Conservation (phyloP, 2,329 filamentous ascomycete species). For the Bisporella sp. region DNA sequence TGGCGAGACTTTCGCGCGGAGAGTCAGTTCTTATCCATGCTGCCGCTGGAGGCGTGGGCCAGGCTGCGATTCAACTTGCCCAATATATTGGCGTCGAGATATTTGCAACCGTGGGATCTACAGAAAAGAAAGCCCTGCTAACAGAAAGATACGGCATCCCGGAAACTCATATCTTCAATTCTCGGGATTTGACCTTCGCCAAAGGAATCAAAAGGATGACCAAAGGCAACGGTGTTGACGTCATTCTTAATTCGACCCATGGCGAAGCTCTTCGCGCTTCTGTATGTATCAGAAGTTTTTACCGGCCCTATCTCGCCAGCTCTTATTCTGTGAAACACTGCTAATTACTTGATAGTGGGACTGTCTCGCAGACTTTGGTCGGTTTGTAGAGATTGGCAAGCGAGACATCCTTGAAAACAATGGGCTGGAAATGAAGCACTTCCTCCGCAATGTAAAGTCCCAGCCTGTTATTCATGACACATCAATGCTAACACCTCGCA, state of each 20-base stretch:
- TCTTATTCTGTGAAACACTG: too few species aligned
- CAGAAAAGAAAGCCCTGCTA: constrained; percentile 25
- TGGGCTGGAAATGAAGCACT: constrained; percentile 10
- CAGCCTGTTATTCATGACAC: background rate
- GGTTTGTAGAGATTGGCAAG: constrained; percentile 31
- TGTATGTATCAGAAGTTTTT: too few species aligned
- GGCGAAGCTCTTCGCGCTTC: constrained; percentile 18
- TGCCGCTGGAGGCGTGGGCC: constrained; percentile 26
- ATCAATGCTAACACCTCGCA: too few species aligned
- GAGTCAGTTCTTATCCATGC: constrained; percentile 27
- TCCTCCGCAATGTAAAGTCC: background rate
- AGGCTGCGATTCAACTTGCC: constrained; percentile 25
- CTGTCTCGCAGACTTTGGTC: constrained; percentile 30
- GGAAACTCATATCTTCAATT: constrained; percentile 32
- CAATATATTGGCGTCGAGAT: constrained; percentile 19
- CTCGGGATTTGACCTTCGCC: constrained; percentile 29
- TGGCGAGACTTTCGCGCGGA: background rate
- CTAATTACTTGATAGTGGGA: constrained; percentile 32
- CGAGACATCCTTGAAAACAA: constrained; percentile 18
- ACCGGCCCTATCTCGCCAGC: too few species aligned
- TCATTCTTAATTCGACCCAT: constrained; percentile 20
- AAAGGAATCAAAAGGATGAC: constrained; percentile 23
- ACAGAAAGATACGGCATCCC: constrained; percentile 27
- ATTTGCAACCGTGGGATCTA: constrained; percentile 25
- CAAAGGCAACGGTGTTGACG: constrained; percentile 20